Base-by-base conservation (phyloP, 2,329 filamentous ascomycete genomes). In the Alternaria alternata region DNA sequence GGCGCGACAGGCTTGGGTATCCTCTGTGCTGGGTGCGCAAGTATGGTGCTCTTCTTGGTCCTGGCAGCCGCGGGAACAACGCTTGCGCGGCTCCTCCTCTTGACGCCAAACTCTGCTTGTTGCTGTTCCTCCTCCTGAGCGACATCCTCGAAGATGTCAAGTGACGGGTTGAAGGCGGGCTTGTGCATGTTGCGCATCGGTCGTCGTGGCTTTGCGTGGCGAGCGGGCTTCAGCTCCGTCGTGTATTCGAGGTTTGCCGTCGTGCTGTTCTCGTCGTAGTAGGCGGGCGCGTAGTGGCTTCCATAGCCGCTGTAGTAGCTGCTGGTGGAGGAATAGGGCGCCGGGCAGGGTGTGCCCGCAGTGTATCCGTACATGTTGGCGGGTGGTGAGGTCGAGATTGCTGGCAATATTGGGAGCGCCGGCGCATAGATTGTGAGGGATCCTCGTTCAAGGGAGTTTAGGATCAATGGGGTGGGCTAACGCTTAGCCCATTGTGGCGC, bases 71-170 rank as follows among this genome's bases (percentile, higher is more conserved):
- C 61, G 3, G 71, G 66, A 62, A 75, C 55, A 16, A 69, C 53
- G 18, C 72, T 72, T 3, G 73, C 68, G 59, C 72, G 69, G 53
- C 70, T 72, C 43, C 67, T 66, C 55, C 68, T 66, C 54, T 72
- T 73, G 20, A 62, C 59, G 12, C 72, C 70, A 16, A 65, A 65
- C 11, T 65, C 67, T 42, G 61, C 56, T 43, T 73, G 66, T 41
- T 68, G 66, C 51, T 68, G 66, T 51, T 77, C 70, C 44, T 78
- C 75, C 56, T 75, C 75, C 42, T 73, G 72, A 28, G 72, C 74
- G 42, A 77, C 75, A 68, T 79, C 76, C 59, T 79, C 75, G 49
- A 78, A 79, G 28, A 79, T 79, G 41, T 79, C 75, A 32, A 75
- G 53, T 9, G 69, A 57, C 3, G 75, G 73, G 51, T 77, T 73